These are phyloP conservation scores for Exophiala sideris DNA, from an alignment of 2,329 filamentous ascomycete species.

Conservation along the genomic window DNA sequence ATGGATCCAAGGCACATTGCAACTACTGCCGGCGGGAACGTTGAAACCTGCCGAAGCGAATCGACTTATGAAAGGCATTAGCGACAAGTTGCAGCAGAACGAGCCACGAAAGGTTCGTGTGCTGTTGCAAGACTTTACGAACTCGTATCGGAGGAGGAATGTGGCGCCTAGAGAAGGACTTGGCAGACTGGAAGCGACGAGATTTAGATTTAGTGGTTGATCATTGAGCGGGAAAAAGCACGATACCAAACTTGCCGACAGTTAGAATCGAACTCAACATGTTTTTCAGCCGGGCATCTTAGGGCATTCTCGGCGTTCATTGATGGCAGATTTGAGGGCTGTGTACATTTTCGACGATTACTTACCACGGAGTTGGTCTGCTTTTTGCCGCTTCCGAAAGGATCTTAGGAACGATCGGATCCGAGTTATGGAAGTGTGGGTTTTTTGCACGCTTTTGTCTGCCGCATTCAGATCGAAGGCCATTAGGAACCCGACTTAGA, in stretches of 20 bases:
- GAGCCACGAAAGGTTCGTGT: slow-evolving; percentile 76
- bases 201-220: slow-evolving; percentile 73
- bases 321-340: too few relatives aligned
- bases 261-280: neutral
- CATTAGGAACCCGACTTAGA: too few relatives aligned
- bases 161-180: slow-evolving; percentile 92
- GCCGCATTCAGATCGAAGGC: too few relatives aligned
- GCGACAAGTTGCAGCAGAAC: slow-evolving; percentile 66
- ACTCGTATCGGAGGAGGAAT: slow-evolving; percentile 86
- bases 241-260: too few relatives aligned
- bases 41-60: slow-evolving; percentile 77
- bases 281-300: neutral
- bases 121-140: slow-evolving; percentile 93
- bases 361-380: too few relatives aligned
- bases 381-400: too few relatives aligned
- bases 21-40: slow-evolving; percentile 76
- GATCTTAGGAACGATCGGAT: too few relatives aligned
- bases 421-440: too few relatives aligned
- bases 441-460: too few relatives aligned
- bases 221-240: neutral
- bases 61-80: slow-evolving; percentile 74
- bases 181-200: slow-evolving; percentile 77
- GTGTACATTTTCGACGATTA: too few relatives aligned
- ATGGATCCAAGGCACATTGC: slow-evolving; percentile 82
- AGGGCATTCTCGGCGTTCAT: neutral